Evolutionary conservation across 306 rosid species (phyloP).

Genomic region (Lotus japonicus): DNA sequence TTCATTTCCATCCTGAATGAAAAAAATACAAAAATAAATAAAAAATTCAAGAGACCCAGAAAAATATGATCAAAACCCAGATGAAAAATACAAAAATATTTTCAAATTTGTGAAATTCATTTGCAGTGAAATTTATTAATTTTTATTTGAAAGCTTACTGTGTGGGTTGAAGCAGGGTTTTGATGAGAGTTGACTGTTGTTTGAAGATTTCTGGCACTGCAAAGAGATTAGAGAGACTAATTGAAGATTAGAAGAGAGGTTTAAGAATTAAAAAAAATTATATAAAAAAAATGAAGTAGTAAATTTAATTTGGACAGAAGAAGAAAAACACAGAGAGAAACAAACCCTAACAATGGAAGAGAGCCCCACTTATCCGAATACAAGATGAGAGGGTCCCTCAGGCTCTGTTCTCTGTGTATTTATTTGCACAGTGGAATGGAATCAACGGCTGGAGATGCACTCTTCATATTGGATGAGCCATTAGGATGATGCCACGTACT

Average conservation of each 20-base stretch:
- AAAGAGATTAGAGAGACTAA: slow-evolving; percentile 36
- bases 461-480: background rate
- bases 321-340: slow-evolving; percentile 7
- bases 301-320: background rate
- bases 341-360: slow-evolving; percentile 57
- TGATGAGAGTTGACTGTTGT: slow-evolving; percentile 22
- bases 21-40: background rate
- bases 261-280: background rate
- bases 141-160: background rate
- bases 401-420: slow-evolving; percentile 8
- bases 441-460: slow-evolving; percentile 31
- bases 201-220: slow-evolving; percentile 34
- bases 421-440: slow-evolving; percentile 16
- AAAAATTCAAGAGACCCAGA: background rate
- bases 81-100: background rate
- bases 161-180: background rate
- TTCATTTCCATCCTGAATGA: slow-evolving; percentile 31
- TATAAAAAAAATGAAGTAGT: background rate
- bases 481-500: slow-evolving; percentile 26
- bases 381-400: slow-evolving; percentile 51
- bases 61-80: background rate
- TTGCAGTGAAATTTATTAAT: background rate
- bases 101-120: background rate
- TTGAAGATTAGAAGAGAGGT: slow-evolving; percentile 21
- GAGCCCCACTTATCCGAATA: slow-evolving; percentile 63